Base-by-base conservation (phyloP, 2,329 filamentous ascomycete species). In the Cordyceps fumosorosea region DNA sequence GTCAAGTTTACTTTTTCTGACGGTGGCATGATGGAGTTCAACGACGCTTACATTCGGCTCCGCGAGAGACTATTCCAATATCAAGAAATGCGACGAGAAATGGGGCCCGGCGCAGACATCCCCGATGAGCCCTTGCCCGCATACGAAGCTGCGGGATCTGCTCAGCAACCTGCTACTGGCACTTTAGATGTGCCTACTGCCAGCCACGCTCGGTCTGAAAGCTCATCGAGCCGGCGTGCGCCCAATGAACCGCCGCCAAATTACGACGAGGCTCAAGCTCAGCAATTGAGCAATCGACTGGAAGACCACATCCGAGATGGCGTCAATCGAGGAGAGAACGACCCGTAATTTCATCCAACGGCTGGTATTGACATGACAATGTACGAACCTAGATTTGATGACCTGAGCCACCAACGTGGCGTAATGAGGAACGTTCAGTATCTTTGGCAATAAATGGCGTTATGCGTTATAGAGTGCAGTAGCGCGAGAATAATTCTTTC, bases 21-120 rank as follows among this genome's bases (percentile, higher is more conserved):
- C 65, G 93, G 93, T 50, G 93, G 93, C n/a, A 93, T 93, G 63
- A 95, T 89, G 73, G 92, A 96, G 68, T 98, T 96, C 71, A 88
- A 93, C 69, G 84, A 85, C 56, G 85, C 85, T 58, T 96, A 93
- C 70, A 91, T 96, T 69, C 82, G 89, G 62, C 86, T 97, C 66
- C 92, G 91, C 71, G 93, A 96, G 71, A 84, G 91, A 7, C 77
- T 96, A 62, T 84, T 89, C 66, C 91, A 97, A 69, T 91, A 88
- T 8, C 85, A 92, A 44, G 90, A 95, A 62, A 82, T 89, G 63
- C 87, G 88, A 37, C 77, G 87, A 61, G 88, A 89, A 69, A 85
- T 82, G 65, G 88, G 87, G n/a, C 80, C 80, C 66, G 79, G 75
- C 52, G 78, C 86, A 34, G 83, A 83, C 57, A 85, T 95, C 50